These are phyloP conservation scores for Aspergillus haitiensis DNA, from an alignment of 495 filamentous ascomycete species.

Conservation along the genomic window DNA sequence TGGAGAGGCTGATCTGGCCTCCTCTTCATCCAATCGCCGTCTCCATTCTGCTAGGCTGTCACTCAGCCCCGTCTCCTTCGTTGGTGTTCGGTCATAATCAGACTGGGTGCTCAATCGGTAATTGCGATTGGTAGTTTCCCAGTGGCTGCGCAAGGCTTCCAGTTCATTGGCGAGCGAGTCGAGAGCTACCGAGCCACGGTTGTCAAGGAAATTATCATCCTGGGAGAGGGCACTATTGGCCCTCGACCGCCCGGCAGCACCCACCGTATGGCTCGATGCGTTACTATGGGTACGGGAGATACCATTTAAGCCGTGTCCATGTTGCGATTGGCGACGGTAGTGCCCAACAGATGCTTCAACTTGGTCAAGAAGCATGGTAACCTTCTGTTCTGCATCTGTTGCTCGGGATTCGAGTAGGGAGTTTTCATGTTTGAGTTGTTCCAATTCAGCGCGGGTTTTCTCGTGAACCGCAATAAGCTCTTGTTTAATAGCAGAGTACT, in stretches of 20 bases:
- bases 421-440: slow-evolving; percentile 82
- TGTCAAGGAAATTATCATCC: slow-evolving; percentile 63
- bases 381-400: slow-evolving; percentile 86
- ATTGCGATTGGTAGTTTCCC: slow-evolving; percentile 93
- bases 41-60: slow-evolving; percentile 74
- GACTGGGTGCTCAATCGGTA: slow-evolving; percentile 84
- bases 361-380: slow-evolving; percentile 88
- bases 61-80: slow-evolving; percentile 58
- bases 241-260: slow-evolving; percentile 36
- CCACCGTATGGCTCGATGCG: slow-evolving; percentile 45
- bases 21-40: slow-evolving; percentile 67
- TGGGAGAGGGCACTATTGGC: slow-evolving; percentile 51
- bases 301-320: slow-evolving; percentile 42
- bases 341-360: slow-evolving; percentile 92
- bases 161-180: slow-evolving; percentile 91
- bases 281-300: slow-evolving; percentile 47
- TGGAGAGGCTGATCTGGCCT: slow-evolving; percentile 35
- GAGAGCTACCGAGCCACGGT: slow-evolving; percentile 79
- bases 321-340: slow-evolving; percentile 79
- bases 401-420: slow-evolving; percentile 74
- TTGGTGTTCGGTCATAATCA: slow-evolving; percentile 73
- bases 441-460: slow-evolving; percentile 66
- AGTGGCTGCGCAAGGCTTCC: slow-evolving; percentile 82
- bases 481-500: slow-evolving; percentile 56
- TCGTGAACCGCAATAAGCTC: slow-evolving; percentile 57